phyloP scores from a whole-genome alignment of 768 basidiomycete species.

The Lactarius quietus region DNA sequence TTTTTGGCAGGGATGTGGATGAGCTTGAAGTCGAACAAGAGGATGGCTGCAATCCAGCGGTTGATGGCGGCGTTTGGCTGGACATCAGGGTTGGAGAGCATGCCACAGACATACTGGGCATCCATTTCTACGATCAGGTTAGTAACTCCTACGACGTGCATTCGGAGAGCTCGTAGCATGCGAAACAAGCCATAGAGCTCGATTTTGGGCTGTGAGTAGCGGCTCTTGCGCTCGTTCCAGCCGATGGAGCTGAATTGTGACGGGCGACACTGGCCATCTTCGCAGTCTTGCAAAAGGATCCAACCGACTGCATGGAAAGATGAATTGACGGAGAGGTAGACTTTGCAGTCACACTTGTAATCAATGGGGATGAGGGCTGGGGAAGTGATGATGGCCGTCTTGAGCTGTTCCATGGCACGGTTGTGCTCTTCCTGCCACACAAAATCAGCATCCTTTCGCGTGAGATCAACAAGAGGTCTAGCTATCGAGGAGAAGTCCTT shows the following conservation, averaged over 20 bases:
- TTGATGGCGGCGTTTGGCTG: slow-evolving; percentile 35
- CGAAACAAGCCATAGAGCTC: not conserved
- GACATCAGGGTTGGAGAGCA: slow-evolving; percentile 5
- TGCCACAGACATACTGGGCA: slow-evolving; percentile 21
- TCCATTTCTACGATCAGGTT: slow-evolving; percentile 33
- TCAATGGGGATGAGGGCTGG: too few species aligned
- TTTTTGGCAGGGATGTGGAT: slow-evolving; percentile 35
- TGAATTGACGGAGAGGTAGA: too few species aligned
- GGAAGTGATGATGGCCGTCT: too few species aligned
- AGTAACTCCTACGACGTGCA: not conserved
- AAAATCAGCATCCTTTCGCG: not conserved
- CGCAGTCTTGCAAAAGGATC: too few species aligned
- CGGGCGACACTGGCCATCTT: too few species aligned
- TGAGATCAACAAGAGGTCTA: too few species aligned
- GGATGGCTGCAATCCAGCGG: slow-evolving; percentile 41
- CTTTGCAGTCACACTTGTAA: too few species aligned
- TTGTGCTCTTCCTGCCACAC: too few species aligned
- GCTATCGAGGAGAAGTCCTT: too few species aligned
- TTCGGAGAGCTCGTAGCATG: not conserved
- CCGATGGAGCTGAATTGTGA: too few species aligned
- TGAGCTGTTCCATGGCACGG: too few species aligned
- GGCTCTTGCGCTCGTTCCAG: not conserved
- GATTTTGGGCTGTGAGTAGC: not conserved
- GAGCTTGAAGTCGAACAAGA: slow-evolving; percentile 37
- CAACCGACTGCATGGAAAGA: too few species aligned